These are phyloP conservation scores for Hamigera avellanea DNA, from an alignment of 495 filamentous ascomycete species.

Conservation along the genomic window DNA sequence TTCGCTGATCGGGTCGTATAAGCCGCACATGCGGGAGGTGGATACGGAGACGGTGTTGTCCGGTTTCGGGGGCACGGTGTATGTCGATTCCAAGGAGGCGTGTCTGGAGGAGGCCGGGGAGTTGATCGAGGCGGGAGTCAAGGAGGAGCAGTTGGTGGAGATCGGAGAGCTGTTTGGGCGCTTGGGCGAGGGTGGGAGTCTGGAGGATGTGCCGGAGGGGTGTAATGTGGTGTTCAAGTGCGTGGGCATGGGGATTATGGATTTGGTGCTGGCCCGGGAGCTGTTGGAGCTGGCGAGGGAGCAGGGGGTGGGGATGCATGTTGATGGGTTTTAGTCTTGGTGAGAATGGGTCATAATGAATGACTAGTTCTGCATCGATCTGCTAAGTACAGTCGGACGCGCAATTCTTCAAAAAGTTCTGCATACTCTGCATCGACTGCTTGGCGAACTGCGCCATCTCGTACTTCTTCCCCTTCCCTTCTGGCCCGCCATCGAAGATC, in stretches of 20 bases:
- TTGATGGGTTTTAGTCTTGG: constrained; percentile 52
- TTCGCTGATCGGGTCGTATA: constrained; percentile 75
- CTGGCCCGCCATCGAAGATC: constrained; percentile 57
- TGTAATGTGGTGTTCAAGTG: constrained; percentile 59
- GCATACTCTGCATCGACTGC: constrained; percentile 46
- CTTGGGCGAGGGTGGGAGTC: constrained; percentile 10
- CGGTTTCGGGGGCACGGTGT: constrained; percentile 55
- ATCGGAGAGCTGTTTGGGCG: constrained; percentile 68
- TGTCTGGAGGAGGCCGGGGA: constrained; percentile 84
- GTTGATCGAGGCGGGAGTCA: constrained; percentile 62
- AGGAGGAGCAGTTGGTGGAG: constrained; percentile 63
- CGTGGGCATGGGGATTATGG: constrained; percentile 39
- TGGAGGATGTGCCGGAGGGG: constrained; percentile 13
- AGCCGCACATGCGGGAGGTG: constrained; percentile 75
- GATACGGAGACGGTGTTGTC: constrained; percentile 66
- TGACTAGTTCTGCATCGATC: not conserved
- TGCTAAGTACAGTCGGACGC: constrained; percentile 10
- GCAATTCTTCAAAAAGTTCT: constrained; percentile 40
- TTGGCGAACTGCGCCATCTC: constrained; percentile 47
- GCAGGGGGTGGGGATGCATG: constrained; percentile 53
- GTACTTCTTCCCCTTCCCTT: constrained; percentile 46
- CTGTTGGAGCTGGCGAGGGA: constrained; percentile 61
- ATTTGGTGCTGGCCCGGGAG: constrained; percentile 47
- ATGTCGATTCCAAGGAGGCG: constrained; percentile 73
- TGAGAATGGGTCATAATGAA: too few relatives aligned